Evolutionary conservation across 345 rosid genomes (phyloP).

Genomic region (Salix udensis): DNA sequence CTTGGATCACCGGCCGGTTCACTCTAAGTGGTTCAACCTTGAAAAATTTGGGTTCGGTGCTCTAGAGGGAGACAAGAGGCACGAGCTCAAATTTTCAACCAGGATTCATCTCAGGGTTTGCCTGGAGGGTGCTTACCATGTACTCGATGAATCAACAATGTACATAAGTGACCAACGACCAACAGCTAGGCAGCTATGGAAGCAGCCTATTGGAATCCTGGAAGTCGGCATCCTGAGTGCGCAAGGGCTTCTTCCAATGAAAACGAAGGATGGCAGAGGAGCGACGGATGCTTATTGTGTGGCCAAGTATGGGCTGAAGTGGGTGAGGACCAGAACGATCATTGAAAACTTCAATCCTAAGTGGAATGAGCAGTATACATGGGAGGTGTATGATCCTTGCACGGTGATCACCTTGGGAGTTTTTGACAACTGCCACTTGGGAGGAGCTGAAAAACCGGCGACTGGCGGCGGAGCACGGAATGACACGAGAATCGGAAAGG

Average conservation of each 20-base stretch:
- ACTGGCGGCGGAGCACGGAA: slow-evolving; percentile 11
- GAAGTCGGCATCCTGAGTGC: slow-evolving; percentile 34
- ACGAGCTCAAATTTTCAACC: slow-evolving; percentile 28
- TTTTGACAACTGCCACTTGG: slow-evolving; percentile 31
- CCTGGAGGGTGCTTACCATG: slow-evolving; percentile 34
- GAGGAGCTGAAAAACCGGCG: slow-evolving; percentile 11
- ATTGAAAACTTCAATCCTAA: slow-evolving; percentile 29
- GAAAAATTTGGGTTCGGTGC: slow-evolving; percentile 28
- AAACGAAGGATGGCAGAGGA: slow-evolving; percentile 21
- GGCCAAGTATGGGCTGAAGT: slow-evolving; percentile 32
- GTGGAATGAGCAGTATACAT: slow-evolving; percentile 37
- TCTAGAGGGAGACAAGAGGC: slow-evolving; percentile 26
- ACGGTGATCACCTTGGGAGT: slow-evolving; percentile 34
- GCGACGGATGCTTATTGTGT: slow-evolving; percentile 30
- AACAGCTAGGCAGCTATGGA: slow-evolving; percentile 34
- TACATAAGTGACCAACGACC: slow-evolving; percentile 30
- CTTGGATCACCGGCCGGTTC: slow-evolving; percentile 28
- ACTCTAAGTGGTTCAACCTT: slow-evolving; percentile 27
- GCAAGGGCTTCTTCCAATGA: slow-evolving; percentile 31
- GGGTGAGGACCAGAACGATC: slow-evolving; percentile 34
- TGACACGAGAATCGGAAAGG: slow-evolving; percentile 32
- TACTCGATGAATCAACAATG: slow-evolving; percentile 30
- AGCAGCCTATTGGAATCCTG: slow-evolving; percentile 25
- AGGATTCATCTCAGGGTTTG: slow-evolving; percentile 32
- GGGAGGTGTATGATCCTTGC: slow-evolving; percentile 38